Conservation (phyloP, 768 basidiomycete species). For the Mrakia hoshinonis region DNA sequence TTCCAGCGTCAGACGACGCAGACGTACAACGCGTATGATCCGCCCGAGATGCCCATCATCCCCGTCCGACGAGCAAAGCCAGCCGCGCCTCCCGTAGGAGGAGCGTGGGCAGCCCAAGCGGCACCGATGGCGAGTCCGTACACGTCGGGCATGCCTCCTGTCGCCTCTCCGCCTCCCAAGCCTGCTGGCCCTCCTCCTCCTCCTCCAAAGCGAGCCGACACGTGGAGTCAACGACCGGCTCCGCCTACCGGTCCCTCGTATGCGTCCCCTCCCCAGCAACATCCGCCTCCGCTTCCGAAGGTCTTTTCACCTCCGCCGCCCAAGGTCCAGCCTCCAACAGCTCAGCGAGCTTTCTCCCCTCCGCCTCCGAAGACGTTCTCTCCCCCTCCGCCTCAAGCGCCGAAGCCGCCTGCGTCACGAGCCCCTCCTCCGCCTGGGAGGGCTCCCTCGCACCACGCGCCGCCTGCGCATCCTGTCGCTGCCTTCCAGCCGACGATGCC, state of each 20-base stretch:
- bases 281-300: background rate
- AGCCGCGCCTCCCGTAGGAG: constrained; percentile 1
- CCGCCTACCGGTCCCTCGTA: background rate
- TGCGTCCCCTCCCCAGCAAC: constrained; percentile 12
- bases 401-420: background rate
- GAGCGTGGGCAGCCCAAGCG: background rate
- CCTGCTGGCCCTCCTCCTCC: constrained; percentile 10
- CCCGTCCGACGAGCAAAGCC: constrained; percentile 11
- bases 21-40: constrained; percentile 19
- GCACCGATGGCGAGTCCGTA: background rate
- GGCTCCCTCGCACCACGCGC: background rate
- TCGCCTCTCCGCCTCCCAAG: background rate
- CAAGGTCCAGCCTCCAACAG: background rate
- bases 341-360: background rate
- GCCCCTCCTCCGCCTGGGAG: background rate
- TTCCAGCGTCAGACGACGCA: constrained; percentile 3
- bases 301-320: constrained; percentile 1
- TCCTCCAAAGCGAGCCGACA: constrained; percentile 7
- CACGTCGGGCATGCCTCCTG: background rate
- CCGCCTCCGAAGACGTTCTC: background rate
- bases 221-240: constrained; percentile 5
- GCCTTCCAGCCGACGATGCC: background rate
- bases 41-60: constrained; percentile 17
- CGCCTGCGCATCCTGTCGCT: background rate
- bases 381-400: background rate